phyloP scores from a whole-genome alignment of 2,329 filamentous ascomycete species.

The Tolypocladium amazonense region DNA sequence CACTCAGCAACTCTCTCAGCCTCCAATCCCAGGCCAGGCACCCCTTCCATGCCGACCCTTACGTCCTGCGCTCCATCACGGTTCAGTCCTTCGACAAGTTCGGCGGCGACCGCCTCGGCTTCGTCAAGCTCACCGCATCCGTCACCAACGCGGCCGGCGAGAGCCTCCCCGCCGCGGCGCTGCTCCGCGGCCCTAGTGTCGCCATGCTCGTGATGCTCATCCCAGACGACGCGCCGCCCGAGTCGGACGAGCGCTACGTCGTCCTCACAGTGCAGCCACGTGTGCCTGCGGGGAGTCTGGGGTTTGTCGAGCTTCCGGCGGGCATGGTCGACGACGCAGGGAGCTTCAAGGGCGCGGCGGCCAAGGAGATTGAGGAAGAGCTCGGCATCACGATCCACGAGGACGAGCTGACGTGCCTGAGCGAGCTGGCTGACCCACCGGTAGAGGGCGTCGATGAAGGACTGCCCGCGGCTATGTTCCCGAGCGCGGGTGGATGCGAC shows the following conservation, averaged over 20 bases:
- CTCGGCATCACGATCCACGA: constrained; percentile 41
- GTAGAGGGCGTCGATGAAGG: constrained; percentile 19
- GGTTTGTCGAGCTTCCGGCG: constrained; percentile 46
- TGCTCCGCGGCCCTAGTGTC: constrained; percentile 50
- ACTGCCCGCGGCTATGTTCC: constrained; percentile 40
- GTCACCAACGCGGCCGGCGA: constrained; percentile 38
- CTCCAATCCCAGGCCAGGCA: constrained; percentile 32
- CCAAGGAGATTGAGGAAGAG: constrained; percentile 51
- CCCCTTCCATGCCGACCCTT: constrained; percentile 44
- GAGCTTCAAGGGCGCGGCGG: constrained; percentile 45
- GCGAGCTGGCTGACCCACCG: constrained; percentile 31
- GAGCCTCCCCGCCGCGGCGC: constrained; percentile 40
- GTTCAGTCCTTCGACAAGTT: constrained; percentile 46
- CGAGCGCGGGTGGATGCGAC: constrained; percentile 49
- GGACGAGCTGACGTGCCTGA: constrained; percentile 37
- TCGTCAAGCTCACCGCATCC: constrained; percentile 42
- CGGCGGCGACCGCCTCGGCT: constrained; percentile 35
- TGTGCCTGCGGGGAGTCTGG: constrained; percentile 41
- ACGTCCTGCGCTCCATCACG: constrained; percentile 36
- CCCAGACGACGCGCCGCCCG: constrained; percentile 33
- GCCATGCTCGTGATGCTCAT: constrained; percentile 48
- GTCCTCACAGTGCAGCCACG: constrained; percentile 51
- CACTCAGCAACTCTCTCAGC: constrained; percentile 32
- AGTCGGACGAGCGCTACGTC: constrained; percentile 39
- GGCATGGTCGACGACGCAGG: constrained; percentile 46